Base-by-base conservation (phyloP, 1,284 basidiomycete species). In the Naganishia sp. region DNA sequence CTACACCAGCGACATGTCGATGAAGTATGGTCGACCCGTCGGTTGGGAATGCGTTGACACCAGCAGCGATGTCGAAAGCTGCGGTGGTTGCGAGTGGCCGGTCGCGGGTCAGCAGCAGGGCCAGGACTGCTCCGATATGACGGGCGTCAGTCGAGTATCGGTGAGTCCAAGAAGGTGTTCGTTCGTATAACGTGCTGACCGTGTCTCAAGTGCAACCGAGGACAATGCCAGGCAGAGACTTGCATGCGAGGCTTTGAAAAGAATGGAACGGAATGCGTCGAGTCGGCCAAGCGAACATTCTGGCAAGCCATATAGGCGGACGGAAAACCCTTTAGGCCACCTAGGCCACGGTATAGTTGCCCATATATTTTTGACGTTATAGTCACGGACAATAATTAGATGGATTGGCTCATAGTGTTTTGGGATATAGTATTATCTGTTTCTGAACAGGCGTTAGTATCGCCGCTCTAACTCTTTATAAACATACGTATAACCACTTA, bases 181-280 rank as follows among this genome's bases (percentile, higher is more conserved):
- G 36, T 39, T 5, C 36, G 36, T 2, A 13, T 13, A 7, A 7
- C 36, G 36, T 39, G 10, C 36, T 39, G 36, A 39, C n/a, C 25
- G 44, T 36, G 21, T 43, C 16, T 3, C 3, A 10, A 57, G 55
- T 57, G 55, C 25, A 31, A 31, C 43, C 55, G 42, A 39, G 55
- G 55, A 16, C 9, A 15, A 13, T 57, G 57, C 23, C 18, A 39
- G 33, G 57, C 57, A 5, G 31, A 16, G 33, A 36, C 45, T 31
- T 60, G 57, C 15, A 60, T 60, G 57, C 57, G 57, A 2, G 57
- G 57, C 3, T 60, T 44, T 45, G 36, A 60, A 46, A 18, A 49
- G 28, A 60, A 45, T 33, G 57, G 57, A 21, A 49, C 57, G n/a
- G 45, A 21, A 16, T 60, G 57, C 43, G 46, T 36, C n/a, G 45